Conservation (phyloP, 2,329 filamentous ascomycete species). For the Aureobasidium zeae region DNA sequence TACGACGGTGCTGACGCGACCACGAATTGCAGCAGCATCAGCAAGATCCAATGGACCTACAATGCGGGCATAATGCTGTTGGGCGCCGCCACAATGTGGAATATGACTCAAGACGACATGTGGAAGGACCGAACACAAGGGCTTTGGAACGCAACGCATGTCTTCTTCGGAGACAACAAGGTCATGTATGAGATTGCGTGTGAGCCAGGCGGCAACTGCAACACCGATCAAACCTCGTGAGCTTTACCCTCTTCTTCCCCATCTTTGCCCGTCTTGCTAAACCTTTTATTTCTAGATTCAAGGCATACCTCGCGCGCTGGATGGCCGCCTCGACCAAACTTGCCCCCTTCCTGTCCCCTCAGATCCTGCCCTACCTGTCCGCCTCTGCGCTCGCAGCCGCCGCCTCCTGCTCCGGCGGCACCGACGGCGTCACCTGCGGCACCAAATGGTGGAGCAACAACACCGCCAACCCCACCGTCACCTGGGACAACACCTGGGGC, state of each 20-base stretch:
- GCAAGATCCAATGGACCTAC: conserved; percentile 40
- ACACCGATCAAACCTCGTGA: conserved; percentile 52
- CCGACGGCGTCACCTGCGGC: conserved; percentile 34
- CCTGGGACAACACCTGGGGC: conserved; percentile 34
- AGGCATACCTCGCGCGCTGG: conserved; percentile 58
- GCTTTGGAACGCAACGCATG: conserved; percentile 41
- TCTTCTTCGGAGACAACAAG: conserved; percentile 47
- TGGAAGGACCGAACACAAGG: conserved; percentile 41
- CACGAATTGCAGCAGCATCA: conserved; percentile 35
- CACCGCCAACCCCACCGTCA: conserved; percentile 1
- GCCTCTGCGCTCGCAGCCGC: conserved; percentile 37
- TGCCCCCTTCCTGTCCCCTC: conserved; percentile 32
- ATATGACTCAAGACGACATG: conserved; percentile 37
- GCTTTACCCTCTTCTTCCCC: background rate
- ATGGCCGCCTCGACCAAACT: conserved; percentile 36
- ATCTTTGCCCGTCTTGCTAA: background rate
- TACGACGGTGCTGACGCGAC: conserved; percentile 38
- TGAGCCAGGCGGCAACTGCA: conserved; percentile 47
- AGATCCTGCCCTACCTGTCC: conserved; percentile 31
- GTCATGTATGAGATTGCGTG: conserved; percentile 60
- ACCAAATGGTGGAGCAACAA: conserved; percentile 37
- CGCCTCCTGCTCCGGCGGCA: conserved; percentile 35
- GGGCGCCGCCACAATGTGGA: conserved; percentile 49
- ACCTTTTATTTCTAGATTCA: conserved; percentile 45
- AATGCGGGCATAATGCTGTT: conserved; percentile 45